Evolutionary conservation across 148 eudicot genomes (phyloP), one percentile per base, ranked within the genome.

Genomic region (Fallopia convolvulus): DNA sequence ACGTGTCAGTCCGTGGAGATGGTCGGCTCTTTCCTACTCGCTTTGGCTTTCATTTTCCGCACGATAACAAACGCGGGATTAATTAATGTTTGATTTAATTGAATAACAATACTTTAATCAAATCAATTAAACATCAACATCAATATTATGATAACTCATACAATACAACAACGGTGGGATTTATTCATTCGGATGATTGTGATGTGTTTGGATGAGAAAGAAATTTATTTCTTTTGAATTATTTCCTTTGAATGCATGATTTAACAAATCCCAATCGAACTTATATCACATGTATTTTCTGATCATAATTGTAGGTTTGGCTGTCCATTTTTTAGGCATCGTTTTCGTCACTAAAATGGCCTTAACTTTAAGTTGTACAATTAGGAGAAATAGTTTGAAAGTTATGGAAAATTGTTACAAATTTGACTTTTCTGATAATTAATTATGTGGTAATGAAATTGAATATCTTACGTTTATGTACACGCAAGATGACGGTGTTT

Each of bases 131-230:
- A 61, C 68, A 61, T 61, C 39, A 26, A 39, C 36, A 14, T 61
- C 39, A 10, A 2, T 61, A 55, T 55, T 61, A 23, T 61, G 15
- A 26, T 61, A 61, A 23, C 26, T 3, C 18, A 12, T 20, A 7
- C 8, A 26, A 26, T 26, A 26, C 30, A 26, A 26, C 30, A 23
- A 13, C 32, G 32, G 12, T 58, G 66, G 32, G 40, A 26, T 13
- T 32, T 41, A 65, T 65, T 32, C 70, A 65, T 65, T 65, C 70
- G 18, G 10, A 65, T 65, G 41, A 65, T 32, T 66, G 42, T 68
- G 44, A 68, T 68, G 15, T 68, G 20, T 68, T 68, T 68, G 8
- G 72, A 66, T 15, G 33, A 0, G 1, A 12, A 10, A 13, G 1
- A 5, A 32, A 3, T 65, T 65, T 60, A 3, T 60, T 60, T 60